Evolutionary conservation across 495 filamentous ascomycete species (phyloP).

Genomic region (Neurospora africana): DNA sequence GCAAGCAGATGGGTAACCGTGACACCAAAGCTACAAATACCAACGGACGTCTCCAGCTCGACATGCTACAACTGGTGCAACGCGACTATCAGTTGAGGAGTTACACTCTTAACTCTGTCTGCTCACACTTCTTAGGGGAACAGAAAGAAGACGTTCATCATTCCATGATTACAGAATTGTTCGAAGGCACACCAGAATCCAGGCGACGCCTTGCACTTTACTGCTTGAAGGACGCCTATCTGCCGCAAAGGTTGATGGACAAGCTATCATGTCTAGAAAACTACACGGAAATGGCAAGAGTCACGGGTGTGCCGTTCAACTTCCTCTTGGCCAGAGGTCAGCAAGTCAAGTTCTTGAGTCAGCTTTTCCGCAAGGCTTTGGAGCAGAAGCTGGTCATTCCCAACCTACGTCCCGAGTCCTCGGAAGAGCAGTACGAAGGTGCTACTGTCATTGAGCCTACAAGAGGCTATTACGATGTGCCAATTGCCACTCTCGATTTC

Average conservation of each 20-base stretch:
- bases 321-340: constrained; percentile 86
- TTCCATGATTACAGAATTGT: constrained; percentile 97
- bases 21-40: constrained; percentile 92
- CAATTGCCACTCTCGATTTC: constrained; percentile 96
- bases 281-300: constrained; percentile 98
- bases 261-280: constrained; percentile 96
- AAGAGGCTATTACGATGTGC: constrained; percentile 84
- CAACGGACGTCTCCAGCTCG: constrained; percentile 84
- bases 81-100: constrained; percentile 89
- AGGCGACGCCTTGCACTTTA: constrained; percentile 86
- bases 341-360: constrained; percentile 95
- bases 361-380: constrained; percentile 88
- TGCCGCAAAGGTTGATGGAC: constrained; percentile 91
- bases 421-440: constrained; percentile 87
- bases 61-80: constrained; percentile 86
- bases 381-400: constrained; percentile 91
- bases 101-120: constrained; percentile 96
- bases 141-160: constrained; percentile 99
- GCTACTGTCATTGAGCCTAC: constrained; percentile 96
- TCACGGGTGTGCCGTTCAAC: constrained; percentile 96
- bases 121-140: constrained; percentile 89
- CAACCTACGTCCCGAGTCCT: constrained; percentile 53
- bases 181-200: constrained; percentile 89
- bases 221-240: constrained; percentile 94
- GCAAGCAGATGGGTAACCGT: constrained; percentile 97